These are phyloP conservation scores for Leucosporidium scottii DNA, from an alignment of 768 basidiomycete species.

Conservation along the genomic window DNA sequence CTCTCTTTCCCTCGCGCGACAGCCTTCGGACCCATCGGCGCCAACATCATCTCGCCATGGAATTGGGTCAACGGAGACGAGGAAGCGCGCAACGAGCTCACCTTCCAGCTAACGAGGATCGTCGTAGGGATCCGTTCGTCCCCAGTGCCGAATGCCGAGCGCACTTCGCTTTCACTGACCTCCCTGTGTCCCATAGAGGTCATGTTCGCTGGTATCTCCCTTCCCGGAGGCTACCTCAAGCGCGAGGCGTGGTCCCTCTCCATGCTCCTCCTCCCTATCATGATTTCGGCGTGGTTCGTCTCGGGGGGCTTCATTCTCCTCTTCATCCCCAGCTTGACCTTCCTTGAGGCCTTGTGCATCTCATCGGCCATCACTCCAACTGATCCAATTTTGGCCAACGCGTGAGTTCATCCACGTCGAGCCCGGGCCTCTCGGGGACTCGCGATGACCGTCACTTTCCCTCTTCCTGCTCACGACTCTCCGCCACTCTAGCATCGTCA, in stretches of 20 bases:
- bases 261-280: conserved; percentile 44
- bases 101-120: conserved; percentile 40
- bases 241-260: conserved; percentile 41
- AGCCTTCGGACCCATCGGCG: conserved; percentile 42
- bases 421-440: no score
- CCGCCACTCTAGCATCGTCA: no score
- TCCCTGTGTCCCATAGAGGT: conserved; percentile 28
- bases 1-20: conserved; percentile 31
- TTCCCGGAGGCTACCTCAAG: conserved; percentile 43
- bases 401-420: no score
- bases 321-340: conserved; percentile 43
- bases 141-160: no score
- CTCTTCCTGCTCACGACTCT: no score
- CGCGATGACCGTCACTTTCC: no score
- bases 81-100: conserved; percentile 18
- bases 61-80: conserved; percentile 39
- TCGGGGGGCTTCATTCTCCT: conserved; percentile 42
- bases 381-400: conserved; percentile 46
- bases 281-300: conserved; percentile 45
- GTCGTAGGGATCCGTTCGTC: conserved; percentile 42
- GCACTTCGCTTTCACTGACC: no score
- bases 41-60: conserved; percentile 42
- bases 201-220: conserved; percentile 39
- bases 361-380: conserved; percentile 41
- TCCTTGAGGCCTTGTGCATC: conserved; percentile 44